Conservation (phyloP, 768 basidiomycete genomes). For the Kwoniella heveanensis region DNA sequence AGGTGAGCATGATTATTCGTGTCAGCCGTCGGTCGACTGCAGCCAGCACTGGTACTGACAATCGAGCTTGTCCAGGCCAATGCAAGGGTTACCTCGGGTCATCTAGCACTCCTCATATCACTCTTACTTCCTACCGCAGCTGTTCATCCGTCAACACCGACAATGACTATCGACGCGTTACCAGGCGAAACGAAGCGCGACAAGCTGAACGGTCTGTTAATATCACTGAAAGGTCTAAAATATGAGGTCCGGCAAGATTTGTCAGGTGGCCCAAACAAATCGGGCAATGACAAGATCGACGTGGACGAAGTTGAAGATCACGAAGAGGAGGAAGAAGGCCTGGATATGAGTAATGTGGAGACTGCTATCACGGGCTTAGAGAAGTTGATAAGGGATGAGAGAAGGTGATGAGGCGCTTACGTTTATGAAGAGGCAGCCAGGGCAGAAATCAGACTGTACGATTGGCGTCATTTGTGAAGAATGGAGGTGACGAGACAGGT, state of each 20-base stretch:
- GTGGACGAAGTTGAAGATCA: background rate
- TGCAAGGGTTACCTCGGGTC: conserved; percentile 15
- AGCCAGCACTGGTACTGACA: background rate
- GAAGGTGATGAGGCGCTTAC: background rate
- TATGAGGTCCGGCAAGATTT: conserved; percentile 15
- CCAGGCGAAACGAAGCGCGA: conserved; percentile 5
- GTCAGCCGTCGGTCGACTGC: no score
- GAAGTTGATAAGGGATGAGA: background rate
- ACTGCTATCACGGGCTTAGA: background rate
- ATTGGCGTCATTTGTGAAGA: no score
- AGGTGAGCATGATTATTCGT: no score
- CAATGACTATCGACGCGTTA: background rate
- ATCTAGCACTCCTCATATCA: conserved; percentile 22
- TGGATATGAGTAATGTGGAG: background rate
- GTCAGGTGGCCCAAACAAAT: background rate
- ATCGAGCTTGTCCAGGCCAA: conserved; percentile 1
- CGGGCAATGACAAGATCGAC: background rate
- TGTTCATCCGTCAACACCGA: background rate
- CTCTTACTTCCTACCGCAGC: background rate
- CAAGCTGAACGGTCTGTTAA: conserved; percentile 18
- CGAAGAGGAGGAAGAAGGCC: background rate
- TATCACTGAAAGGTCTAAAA: conserved; percentile 24
- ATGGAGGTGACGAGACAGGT: no score
- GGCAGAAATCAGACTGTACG: no score
- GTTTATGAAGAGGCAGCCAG: no score